A percentile compares a stretch with the other conserved stretches of the same genome.
Evolutionary conservation across 345 rosid genomes (phyloP).

Genomic region (Trapa bicornis): DNA sequence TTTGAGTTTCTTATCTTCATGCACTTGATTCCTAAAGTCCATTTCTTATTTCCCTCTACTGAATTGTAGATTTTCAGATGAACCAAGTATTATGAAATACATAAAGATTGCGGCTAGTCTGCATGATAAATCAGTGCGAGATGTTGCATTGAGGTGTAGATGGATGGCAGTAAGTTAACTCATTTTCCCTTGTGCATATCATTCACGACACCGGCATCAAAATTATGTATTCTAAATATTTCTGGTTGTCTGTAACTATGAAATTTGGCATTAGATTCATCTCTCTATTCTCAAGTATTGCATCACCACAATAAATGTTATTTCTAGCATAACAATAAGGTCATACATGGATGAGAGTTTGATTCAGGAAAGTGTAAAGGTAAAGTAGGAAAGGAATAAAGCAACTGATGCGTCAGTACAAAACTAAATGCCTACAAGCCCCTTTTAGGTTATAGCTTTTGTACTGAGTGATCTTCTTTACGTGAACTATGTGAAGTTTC

Average conservation of each 20-base stretch:
- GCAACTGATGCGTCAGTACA: neutral
- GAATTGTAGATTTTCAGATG: conserved; percentile 45
- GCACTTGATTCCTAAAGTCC: neutral
- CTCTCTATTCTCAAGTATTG: neutral
- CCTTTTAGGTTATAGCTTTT: neutral
- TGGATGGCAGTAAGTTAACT: conserved; percentile 67
- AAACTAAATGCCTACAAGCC: neutral
- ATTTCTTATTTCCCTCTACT: conserved; percentile 6
- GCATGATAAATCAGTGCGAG: conserved; percentile 80
- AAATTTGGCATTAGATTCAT: neutral
- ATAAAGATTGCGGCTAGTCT: conserved; percentile 70
- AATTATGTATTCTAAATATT: neutral
- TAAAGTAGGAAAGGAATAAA: neutral
- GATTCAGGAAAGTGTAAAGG: neutral
- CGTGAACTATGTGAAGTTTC: neutral
- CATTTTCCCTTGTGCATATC: neutral
- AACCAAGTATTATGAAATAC: conserved; percentile 72
- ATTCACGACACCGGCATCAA: neutral
- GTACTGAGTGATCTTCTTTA: neutral
- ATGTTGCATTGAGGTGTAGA: conserved; percentile 94
- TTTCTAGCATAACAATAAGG: neutral
- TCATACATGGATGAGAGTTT: neutral
- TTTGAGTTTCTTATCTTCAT: neutral
- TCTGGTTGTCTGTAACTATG: neutral
- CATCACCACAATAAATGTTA: neutral